Evolutionary conservation across 2,329 filamentous ascomycete species (phyloP).

Genomic region (Aspergillus arachidicola): DNA sequence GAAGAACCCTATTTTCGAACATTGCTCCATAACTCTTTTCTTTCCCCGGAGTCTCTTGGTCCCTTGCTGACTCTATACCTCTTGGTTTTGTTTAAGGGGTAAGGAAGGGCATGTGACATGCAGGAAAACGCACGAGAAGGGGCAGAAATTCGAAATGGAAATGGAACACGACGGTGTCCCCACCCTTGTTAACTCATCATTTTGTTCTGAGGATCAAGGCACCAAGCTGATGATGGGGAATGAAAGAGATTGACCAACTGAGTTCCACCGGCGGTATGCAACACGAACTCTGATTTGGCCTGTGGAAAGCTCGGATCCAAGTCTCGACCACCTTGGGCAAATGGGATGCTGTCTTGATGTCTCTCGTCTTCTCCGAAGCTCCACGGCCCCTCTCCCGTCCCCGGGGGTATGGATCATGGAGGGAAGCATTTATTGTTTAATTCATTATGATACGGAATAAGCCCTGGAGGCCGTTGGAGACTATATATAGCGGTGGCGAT

Average conservation of each 20-base stretch:
- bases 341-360: background rate
- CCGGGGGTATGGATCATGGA: conserved; percentile 1
- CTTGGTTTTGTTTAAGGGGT: background rate
- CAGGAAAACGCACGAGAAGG: background rate
- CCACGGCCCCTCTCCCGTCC: conserved; percentile 1
- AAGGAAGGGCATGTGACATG: background rate
- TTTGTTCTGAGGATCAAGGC: background rate
- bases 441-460: background rate
- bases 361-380: conserved; percentile 1
- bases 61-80: background rate
- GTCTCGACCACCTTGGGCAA: background rate
- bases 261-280: background rate
- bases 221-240: background rate
- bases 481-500: conserved; percentile 4
- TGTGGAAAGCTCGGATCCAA: background rate
- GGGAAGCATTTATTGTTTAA: background rate
- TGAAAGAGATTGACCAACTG: background rate
- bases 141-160: background rate
- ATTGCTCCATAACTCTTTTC: background rate
- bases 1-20: background rate
- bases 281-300: conserved; percentile 2
- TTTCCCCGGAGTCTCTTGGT: background rate
- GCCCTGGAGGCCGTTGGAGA: background rate
- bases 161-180: background rate
- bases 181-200: background rate